Base-by-base conservation (phyloP, 2,329 filamentous ascomycete genomes). In the Tolypocladium amazonense region DNA sequence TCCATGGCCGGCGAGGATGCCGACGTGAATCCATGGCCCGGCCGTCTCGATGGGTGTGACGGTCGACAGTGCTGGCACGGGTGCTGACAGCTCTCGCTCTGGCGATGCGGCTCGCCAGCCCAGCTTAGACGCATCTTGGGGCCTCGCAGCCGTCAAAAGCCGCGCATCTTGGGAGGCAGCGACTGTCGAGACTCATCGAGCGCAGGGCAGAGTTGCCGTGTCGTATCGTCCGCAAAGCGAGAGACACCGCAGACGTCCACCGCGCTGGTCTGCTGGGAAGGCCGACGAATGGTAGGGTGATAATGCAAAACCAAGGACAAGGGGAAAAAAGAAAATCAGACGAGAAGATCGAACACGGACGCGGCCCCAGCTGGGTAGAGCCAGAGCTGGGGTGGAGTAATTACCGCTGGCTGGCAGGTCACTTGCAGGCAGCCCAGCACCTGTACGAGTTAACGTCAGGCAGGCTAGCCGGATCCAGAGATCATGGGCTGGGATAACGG, bases 101-200 rank as follows among this genome's bases (percentile, higher is more conserved):
- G 58, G 58, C 54, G 39, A 56, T 18, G 58, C 35, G 39, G 53
- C 57, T 58, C 61, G 62, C 60, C 60, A 59, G 60, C 62, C 59
- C 58, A 60, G 62, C 55, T 59, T 23, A 56, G 62, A 45, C 61
- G 56, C 55, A 45, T 58, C 47, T 56, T 60, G 52, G 60, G 59
- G 50, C 56, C 47, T 41, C 25, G 47, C 58, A n/a, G 64, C 60
- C 58, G 60, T 67, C 63, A 66, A 53, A 58, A 60, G 62, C 61
- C 58, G 65, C 61, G 57, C 66, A 67, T 67, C 60, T 64, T 66
- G 64, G 56, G 50, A 37, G 50, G 33, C 50, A 33, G 18, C 14
- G 30, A 27, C 47, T 27, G 47, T 52, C 27, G 47, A 52, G 27
- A 54, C 50, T 37, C 50, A 33, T 54, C 30, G 50, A 23, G 50